phyloP scores from a whole-genome alignment of 176 grass and related monocot genomes.

The Elaeis guineensis region DNA sequence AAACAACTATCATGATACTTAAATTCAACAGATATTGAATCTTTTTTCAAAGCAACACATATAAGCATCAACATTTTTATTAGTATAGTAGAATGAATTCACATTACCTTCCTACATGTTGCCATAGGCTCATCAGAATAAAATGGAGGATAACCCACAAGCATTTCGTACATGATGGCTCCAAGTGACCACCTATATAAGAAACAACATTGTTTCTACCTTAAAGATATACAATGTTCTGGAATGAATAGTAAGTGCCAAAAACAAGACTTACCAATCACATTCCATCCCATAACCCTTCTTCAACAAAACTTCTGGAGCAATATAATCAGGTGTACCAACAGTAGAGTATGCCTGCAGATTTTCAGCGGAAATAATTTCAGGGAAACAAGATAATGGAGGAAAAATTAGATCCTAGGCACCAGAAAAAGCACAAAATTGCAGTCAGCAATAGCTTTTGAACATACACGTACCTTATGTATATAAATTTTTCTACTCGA shows the following conservation, averaged over 20 bases:
- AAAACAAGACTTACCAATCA: conserved; percentile 63
- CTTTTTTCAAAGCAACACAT: background rate
- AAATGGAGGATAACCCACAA: conserved; percentile 97
- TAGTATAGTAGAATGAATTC: background rate
- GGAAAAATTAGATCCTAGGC: too few species aligned
- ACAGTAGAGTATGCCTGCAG: conserved; percentile 94
- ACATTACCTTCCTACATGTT: conserved; percentile 92
- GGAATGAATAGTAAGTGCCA: conserved; percentile 2
- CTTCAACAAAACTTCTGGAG: conserved; percentile 93
- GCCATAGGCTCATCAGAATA: conserved; percentile 98
- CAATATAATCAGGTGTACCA: conserved; percentile 98
- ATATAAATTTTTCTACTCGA: too few species aligned
- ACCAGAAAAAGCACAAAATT: too few species aligned
- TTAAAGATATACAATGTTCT: conserved; percentile 20
- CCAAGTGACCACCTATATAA: conserved; percentile 93
- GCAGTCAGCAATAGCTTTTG: too few species aligned
- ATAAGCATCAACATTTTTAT: background rate
- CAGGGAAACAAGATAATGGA: background rate
- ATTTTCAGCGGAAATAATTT: background rate
- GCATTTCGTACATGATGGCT: conserved; percentile 99
- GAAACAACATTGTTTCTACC: conserved; percentile 1
- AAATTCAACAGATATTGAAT: background rate
- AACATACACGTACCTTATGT: too few species aligned
- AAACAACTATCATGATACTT: background rate
- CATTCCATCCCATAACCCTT: conserved; percentile 98